Percentiles rank a stretch among this genome's conserved stretches.
Evolutionary conservation across 2,329 filamentous ascomycete species (phyloP).

Genomic region (Grosmannia clavigera): DNA sequence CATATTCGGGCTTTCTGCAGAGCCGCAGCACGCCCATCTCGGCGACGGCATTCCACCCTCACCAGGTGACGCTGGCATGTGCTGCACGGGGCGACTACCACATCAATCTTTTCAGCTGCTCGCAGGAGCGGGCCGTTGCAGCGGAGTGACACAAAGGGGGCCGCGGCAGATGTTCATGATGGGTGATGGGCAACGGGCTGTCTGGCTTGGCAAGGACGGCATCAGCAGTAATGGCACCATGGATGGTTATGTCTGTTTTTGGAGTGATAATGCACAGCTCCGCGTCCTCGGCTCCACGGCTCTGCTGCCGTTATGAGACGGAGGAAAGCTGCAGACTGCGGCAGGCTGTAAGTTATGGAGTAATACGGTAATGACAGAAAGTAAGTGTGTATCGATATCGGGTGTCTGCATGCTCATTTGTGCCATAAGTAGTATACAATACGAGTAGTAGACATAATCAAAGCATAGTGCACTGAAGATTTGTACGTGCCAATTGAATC

Average conservation of each 20-base stretch:
- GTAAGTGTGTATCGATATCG: background rate
- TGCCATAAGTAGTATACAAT: too few relatives aligned
- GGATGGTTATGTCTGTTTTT: background rate
- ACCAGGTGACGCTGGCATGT: constrained; percentile 81
- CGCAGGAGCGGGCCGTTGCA: constrained; percentile 9
- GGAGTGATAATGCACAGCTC: background rate
- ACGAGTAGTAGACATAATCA: too few relatives aligned
- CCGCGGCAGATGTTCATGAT: background rate
- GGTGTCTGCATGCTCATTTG: background rate
- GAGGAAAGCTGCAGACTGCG: background rate
- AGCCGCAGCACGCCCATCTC: constrained; percentile 73
- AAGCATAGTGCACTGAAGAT: too few relatives aligned
- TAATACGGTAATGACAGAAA: background rate
- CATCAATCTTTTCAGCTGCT: constrained; percentile 74
- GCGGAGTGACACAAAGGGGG: background rate
- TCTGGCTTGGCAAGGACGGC: background rate
- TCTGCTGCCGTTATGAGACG: background rate
- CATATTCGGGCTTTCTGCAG: constrained; percentile 78
- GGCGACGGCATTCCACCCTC: constrained; percentile 87
- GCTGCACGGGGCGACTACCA: constrained; percentile 79
- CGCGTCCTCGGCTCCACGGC: background rate
- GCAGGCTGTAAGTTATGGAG: background rate
- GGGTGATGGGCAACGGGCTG: background rate
- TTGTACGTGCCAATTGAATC: too few relatives aligned
- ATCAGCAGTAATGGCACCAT: background rate